Conservation (phyloP, 2,329 filamentous ascomycete genomes). For the Mycocentrospora acerina region DNA sequence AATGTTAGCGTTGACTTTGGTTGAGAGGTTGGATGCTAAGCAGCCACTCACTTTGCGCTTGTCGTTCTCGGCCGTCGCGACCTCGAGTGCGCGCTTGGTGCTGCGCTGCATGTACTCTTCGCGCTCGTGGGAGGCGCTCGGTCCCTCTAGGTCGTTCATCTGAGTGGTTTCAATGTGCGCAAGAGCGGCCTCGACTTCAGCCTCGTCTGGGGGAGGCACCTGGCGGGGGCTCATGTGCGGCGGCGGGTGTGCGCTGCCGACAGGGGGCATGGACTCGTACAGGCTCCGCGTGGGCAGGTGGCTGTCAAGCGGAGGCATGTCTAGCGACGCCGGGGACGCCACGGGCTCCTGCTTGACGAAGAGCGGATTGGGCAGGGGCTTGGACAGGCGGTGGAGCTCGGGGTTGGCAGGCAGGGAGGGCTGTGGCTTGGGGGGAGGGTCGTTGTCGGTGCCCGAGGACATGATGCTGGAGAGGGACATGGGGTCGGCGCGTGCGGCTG, state of each 20-base stretch:
- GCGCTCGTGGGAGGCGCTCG: constrained; percentile 54
- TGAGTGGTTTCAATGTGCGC: constrained; percentile 59
- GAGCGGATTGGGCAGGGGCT: constrained; percentile 23
- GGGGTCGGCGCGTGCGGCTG: constrained; percentile 75
- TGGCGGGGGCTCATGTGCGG: constrained; percentile 25
- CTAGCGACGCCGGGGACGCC: constrained; percentile 31
- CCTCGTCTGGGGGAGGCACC: constrained; percentile 51
- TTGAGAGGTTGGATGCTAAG: not conserved
- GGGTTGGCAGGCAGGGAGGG: constrained; percentile 34
- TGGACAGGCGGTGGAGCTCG: constrained; percentile 22
- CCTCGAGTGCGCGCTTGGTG: constrained; percentile 69
- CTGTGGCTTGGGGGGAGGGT: constrained; percentile 58
- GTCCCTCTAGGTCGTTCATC: constrained; percentile 58
- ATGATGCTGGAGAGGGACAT: constrained; percentile 98
- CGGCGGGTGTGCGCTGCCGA: constrained; percentile 18
- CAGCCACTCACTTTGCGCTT: constrained; percentile 61
- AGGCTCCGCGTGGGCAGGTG: constrained; percentile 13
- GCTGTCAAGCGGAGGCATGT: constrained; percentile 22
- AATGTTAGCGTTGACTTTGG: constrained; percentile 11
- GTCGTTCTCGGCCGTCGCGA: constrained; percentile 62
- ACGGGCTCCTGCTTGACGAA: constrained; percentile 39
- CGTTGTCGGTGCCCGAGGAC: constrained; percentile 75
- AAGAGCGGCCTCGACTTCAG: constrained; percentile 68
- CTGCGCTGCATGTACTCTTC: constrained; percentile 56
- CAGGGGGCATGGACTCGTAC: constrained; percentile 29